Conservation (phyloP, 2,329 filamentous ascomycete species). For the Xylariaceae sp. region DNA sequence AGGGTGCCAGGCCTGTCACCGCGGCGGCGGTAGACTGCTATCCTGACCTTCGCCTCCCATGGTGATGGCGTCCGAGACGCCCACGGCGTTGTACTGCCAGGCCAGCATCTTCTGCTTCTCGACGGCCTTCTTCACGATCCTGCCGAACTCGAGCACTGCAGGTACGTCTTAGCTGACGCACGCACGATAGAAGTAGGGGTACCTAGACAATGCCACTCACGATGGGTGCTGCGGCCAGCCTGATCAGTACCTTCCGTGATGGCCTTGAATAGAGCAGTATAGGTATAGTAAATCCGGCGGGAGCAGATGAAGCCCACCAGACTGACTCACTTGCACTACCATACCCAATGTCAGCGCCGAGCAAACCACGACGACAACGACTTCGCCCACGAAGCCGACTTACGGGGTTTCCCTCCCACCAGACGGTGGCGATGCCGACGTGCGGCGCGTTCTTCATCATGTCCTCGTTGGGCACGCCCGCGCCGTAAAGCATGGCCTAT, state of each 20-base stretch:
- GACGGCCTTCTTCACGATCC: constrained; percentile 76
- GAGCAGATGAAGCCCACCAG: not conserved
- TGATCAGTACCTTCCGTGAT: too few relatives aligned
- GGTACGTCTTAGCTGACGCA: constrained; percentile 8
- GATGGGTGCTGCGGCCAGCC: constrained; percentile 19
- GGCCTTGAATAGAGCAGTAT: too few relatives aligned
- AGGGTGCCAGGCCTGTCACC: too few relatives aligned
- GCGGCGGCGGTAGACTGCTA: too few relatives aligned
- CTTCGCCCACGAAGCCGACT: constrained; percentile 32
- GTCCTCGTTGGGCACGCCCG: constrained; percentile 74
- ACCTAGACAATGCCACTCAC: constrained; percentile 19
- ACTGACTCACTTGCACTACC: constrained; percentile 23
- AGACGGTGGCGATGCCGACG: constrained; percentile 83
- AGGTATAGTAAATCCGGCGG: too few relatives aligned
- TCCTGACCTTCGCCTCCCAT: constrained; percentile 95
- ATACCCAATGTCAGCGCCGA: constrained; percentile 6
- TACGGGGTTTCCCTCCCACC: constrained; percentile 95
- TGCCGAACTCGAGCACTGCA: constrained; percentile 80
- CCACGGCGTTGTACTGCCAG: constrained; percentile 92
- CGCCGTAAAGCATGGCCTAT: constrained; percentile 90
- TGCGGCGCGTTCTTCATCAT: constrained; percentile 88
- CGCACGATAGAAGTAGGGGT: too few relatives aligned
- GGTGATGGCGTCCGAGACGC: constrained; percentile 84
- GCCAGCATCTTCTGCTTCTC: constrained; percentile 79
- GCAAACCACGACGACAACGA: not conserved